These are phyloP conservation scores for Gossypium ekmanianum DNA, from an alignment of 345 rosid genomes.

Conservation along the genomic window DNA sequence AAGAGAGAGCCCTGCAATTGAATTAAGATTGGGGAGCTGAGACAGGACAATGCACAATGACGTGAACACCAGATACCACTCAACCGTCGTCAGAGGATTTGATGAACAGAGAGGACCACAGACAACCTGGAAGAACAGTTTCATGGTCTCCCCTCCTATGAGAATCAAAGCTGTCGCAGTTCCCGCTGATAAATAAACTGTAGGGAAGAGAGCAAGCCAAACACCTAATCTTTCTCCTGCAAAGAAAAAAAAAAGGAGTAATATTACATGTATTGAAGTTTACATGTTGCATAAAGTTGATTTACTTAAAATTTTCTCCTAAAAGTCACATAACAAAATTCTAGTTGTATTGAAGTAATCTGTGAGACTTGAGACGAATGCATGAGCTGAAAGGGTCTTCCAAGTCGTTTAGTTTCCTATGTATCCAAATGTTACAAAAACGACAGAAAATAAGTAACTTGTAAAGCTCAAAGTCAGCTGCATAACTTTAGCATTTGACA, in stretches of 20 bases:
- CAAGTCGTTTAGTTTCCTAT: background rate
- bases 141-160: slow-evolving; percentile 94
- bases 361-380: background rate
- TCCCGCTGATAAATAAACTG: slow-evolving; percentile 92
- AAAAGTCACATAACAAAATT: too few relatives aligned
- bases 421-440: background rate
- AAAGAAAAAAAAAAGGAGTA: background rate
- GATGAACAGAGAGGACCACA: slow-evolving; percentile 87
- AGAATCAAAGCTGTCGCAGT: slow-evolving; percentile 91
- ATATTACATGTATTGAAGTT: background rate
- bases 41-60: slow-evolving; percentile 88
- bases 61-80: slow-evolving; percentile 96
- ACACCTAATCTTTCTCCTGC: slow-evolving; percentile 85
- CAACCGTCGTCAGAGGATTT: slow-evolving; percentile 85
- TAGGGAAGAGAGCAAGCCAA: slow-evolving; percentile 95
- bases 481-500: background rate
- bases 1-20: slow-evolving; percentile 90
- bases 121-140: slow-evolving; percentile 85
- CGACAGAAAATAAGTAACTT: background rate
- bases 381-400: background rate
- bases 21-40: slow-evolving; percentile 97
- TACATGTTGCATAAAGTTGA: background rate
- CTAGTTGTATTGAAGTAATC: too few relatives aligned
- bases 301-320: too few relatives aligned
- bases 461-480: background rate